phyloP scores from a whole-genome alignment of 2,329 filamentous ascomycete genomes.

The Pestalotiopsis sp. region DNA sequence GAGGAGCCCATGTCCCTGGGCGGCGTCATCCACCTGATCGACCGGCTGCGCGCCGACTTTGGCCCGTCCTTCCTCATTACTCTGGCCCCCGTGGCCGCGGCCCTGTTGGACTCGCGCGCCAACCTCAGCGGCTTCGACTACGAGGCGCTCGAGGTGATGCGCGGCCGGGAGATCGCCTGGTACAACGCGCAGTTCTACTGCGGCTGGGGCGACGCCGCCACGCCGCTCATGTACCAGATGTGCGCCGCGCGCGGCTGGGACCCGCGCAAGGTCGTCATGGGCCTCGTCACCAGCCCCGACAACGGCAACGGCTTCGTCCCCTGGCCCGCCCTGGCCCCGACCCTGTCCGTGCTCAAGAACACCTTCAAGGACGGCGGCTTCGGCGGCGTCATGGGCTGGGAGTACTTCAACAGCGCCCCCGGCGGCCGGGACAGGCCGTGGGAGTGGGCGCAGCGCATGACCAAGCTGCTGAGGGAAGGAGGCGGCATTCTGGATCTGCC shows the following conservation, averaged over 20 bases:
- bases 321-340: conserved; percentile 54
- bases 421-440: conserved; percentile 61
- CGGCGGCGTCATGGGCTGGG: conserved; percentile 84
- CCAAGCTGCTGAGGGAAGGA: conserved; percentile 31
- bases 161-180: conserved; percentile 68
- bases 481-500: neutral
- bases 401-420: conserved; percentile 75
- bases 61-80: conserved; percentile 70
- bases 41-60: conserved; percentile 65
- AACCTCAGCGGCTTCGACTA: conserved; percentile 78
- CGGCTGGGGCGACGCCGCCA: conserved; percentile 71
- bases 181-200: conserved; percentile 87
- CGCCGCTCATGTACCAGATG: conserved; percentile 46
- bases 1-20: conserved; percentile 70
- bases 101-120: conserved; percentile 60
- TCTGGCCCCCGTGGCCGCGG: conserved; percentile 75
- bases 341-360: conserved; percentile 55
- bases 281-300: conserved; percentile 70
- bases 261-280: conserved; percentile 69
- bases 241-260: conserved; percentile 60
- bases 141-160: conserved; percentile 63
- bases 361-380: conserved; percentile 58
- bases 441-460: conserved; percentile 73
- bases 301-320: conserved; percentile 70
- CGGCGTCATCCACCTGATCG: conserved; percentile 63